A percentile compares a stretch with the other conserved stretches of the same genome.
Evolutionary conservation across 192 early-diverging fungal species (phyloP).

Genomic region (Podila clonocystis): DNA sequence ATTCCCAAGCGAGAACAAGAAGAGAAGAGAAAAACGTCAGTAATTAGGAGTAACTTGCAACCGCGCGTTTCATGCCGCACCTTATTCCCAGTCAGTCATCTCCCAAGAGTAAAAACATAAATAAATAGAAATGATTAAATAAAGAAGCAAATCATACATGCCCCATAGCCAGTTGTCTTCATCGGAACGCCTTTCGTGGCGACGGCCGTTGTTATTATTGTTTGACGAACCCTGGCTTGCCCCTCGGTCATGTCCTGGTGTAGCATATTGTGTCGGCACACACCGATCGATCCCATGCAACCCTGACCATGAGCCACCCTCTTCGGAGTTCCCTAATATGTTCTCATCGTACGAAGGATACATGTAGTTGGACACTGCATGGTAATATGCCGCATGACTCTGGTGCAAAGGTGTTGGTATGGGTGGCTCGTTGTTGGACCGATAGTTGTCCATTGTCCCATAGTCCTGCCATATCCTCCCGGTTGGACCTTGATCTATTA

Average conservation of each 20-base stretch:
- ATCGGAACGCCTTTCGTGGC: constrained; percentile 4
- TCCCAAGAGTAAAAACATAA: background rate
- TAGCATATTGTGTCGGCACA: constrained; percentile 5
- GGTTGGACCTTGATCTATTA: constrained; percentile 3
- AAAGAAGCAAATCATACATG: constrained; percentile 16
- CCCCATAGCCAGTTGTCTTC: constrained; percentile 35
- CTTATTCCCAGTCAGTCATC: background rate
- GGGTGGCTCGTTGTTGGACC: background rate
- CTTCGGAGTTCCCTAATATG: constrained; percentile 5
- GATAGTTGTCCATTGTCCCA: constrained; percentile 17
- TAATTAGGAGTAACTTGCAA: too few species aligned
- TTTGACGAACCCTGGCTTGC: background rate
- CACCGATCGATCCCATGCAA: background rate
- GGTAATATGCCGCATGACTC: constrained; percentile 51
- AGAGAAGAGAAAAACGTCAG: background rate
- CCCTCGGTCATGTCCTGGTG: constrained; percentile 20
- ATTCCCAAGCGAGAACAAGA: background rate
- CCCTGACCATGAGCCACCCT: background rate
- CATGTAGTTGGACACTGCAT: constrained; percentile 41
- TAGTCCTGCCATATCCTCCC: constrained; percentile 44
- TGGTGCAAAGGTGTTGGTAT: constrained; percentile 14
- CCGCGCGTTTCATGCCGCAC: too few species aligned
- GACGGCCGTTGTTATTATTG: background rate
- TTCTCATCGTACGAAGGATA: constrained; percentile 21
- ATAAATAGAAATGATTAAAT: background rate